Percentiles rank a stretch among this genome's conserved stretches.
phyloP scores from a whole-genome alignment of 208 protist species.

The Crithidia fasciculata region DNA sequence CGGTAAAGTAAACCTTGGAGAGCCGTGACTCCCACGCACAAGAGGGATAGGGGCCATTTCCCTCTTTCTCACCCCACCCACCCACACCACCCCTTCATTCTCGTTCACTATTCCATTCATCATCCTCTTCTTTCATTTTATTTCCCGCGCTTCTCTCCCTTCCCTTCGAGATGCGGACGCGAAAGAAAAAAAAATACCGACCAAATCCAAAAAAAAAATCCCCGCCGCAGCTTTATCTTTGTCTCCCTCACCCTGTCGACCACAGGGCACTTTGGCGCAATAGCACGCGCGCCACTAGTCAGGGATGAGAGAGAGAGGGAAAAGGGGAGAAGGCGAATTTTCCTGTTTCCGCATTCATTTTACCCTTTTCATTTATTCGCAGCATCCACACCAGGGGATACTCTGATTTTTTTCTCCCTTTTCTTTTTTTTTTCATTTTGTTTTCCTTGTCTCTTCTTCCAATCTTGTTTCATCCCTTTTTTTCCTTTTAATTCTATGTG shows the following conservation, averaged over 20 bases:
- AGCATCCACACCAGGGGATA: neutral
- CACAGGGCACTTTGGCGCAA: no score
- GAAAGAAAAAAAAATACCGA: no score
- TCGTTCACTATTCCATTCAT: neutral
- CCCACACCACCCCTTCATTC: neutral
- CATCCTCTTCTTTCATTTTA: neutral
- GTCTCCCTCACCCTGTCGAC: no score
- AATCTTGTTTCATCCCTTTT: conserved; percentile 3
- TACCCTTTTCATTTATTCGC: neutral
- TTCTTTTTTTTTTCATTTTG: conserved; percentile 10
- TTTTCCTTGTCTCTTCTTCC: neutral
- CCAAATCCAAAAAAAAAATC: no score
- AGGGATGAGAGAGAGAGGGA: neutral
- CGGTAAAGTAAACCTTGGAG: conserved; percentile 4
- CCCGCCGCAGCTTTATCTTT: no score
- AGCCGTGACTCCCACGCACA: no score
- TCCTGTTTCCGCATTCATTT: neutral
- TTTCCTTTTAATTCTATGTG: conserved; percentile 1
- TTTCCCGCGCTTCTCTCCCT: neutral
- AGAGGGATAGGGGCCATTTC: no score
- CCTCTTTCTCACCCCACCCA: no score
- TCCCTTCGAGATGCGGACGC: no score
- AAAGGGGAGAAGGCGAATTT: neutral
- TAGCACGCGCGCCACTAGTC: no score
- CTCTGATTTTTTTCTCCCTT: neutral